A percentile compares a stretch with the other conserved stretches of the same genome.
phyloP scores from a whole-genome alignment of 176 grass and related monocot genomes.

The Carex kokanica region DNA sequence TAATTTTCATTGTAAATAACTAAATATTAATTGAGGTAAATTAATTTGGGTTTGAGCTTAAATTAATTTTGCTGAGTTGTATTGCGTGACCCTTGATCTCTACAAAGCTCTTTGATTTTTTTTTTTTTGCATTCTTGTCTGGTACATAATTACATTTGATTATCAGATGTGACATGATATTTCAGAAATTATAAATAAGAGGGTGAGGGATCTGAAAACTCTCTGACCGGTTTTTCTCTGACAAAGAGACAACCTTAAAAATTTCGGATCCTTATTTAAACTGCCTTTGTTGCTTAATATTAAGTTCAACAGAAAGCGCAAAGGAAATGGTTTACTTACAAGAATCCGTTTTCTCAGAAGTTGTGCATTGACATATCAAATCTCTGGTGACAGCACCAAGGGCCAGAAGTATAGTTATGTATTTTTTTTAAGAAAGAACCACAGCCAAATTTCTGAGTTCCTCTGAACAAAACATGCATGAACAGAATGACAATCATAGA shows the following conservation, averaged over 20 bases:
- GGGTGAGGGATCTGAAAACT: background rate
- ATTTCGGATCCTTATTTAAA: background rate
- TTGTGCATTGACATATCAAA: background rate
- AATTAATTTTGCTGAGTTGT: background rate
- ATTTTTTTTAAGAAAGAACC: background rate
- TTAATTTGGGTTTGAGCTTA: background rate
- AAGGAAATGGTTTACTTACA: background rate
- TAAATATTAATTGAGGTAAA: background rate
- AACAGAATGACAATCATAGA: conserved; percentile 22
- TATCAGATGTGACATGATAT: background rate
- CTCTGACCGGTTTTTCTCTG: background rate
- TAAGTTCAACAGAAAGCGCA: no score
- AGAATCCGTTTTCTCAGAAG: background rate
- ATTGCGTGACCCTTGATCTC: background rate
- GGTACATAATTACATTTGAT: background rate
- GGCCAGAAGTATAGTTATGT: background rate
- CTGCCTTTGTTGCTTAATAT: background rate
- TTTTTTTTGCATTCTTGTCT: background rate
- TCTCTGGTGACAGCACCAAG: background rate
- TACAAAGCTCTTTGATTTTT: background rate
- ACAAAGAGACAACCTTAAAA: background rate
- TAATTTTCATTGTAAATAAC: background rate
- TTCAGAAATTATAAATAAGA: background rate
- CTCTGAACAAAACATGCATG: conserved; percentile 37
- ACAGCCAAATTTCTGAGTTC: background rate